Conservation (phyloP, 768 basidiomycete genomes). For the Podaxis pistillaris region DNA sequence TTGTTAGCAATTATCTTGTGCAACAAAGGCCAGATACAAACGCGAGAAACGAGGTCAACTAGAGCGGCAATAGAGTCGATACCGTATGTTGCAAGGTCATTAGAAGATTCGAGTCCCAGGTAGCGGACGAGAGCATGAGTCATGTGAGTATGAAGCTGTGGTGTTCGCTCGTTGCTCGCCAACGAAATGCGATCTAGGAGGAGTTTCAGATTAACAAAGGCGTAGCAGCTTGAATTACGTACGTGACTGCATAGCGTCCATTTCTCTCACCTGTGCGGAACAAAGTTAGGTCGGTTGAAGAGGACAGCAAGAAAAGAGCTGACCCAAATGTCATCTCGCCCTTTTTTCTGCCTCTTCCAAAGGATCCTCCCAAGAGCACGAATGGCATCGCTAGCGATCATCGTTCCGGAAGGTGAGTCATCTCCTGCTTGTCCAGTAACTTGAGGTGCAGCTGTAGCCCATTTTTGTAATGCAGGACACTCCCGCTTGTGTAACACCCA, state of each 20-base stretch:
- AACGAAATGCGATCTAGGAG: slow-evolving; percentile 56
- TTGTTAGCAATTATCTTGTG: neutral
- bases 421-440: slow-evolving; percentile 24
- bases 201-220: neutral
- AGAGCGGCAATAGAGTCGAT: slow-evolving; percentile 60
- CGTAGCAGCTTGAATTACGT: slow-evolving; percentile 23
- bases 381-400: slow-evolving; percentile 74
- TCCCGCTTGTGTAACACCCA: slow-evolving; percentile 79
- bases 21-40: slow-evolving; percentile 31
- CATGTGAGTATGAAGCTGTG: slow-evolving; percentile 62
- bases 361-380: slow-evolving; percentile 76
- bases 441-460: slow-evolving; percentile 43
- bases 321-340: slow-evolving; percentile 58
- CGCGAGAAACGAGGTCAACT: slow-evolving; percentile 70
- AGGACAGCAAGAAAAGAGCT: slow-evolving; percentile 20
- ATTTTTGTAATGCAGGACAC: slow-evolving; percentile 65
- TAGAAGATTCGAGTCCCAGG: slow-evolving; percentile 55
- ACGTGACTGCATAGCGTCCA: slow-evolving; percentile 79
- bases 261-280: slow-evolving; percentile 50
- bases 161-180: slow-evolving; percentile 26
- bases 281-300: neutral
- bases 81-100: slow-evolving; percentile 57
- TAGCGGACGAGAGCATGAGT: slow-evolving; percentile 76
- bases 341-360: slow-evolving; percentile 59
- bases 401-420: slow-evolving; percentile 3